Evolutionary conservation across 768 basidiomycete species (phyloP), one percentile per base, ranked within the genome.

Genomic region (Megacollybia marginata): DNA sequence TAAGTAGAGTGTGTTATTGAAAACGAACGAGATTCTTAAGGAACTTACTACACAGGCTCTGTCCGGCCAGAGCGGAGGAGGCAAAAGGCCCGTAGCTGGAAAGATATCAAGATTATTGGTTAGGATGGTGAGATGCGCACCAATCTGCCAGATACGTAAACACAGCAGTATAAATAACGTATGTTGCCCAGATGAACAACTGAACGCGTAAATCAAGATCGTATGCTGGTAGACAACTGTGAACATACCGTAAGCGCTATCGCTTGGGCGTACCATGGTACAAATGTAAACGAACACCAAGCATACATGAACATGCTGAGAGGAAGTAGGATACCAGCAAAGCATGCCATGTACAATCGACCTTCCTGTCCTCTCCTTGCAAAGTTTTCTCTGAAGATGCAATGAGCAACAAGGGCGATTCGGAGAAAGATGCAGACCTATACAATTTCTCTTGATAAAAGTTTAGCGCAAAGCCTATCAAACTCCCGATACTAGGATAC

Each of bases 291-390:
- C 11, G 80, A 76, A 3, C 82, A 79, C 80, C 84, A 88, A 0
- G 82, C 85, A 55, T 82, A 90, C 28, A 88, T 78, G 63, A 87
- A 76, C 75, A 85, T 81, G n/a, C 75, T 77, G 0, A 62, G 53
- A 0, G 84, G 83, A 43, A 83, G 67, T 11, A 80, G 56, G 38
- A 83, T 40, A 0, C 72, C 75, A 0, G 79, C 80, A 33, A 72
- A 60, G 55, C 82, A 82, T 10, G 82, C 73, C 18, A 68, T 62
- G 52, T 75, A 82, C 19, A 87, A 65, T 11, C 85, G 74, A 6
- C 85, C 83, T 65, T 87, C 84, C 0, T 71, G 71, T 0, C 72
- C 72, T 34, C 67, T 61, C 18, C 50, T 61, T 6, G 62, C 53
- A 33, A 66, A 62, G 54, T 67, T 51, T 54, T 64, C 58, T 42